Evolutionary conservation across 1,284 basidiomycete species (phyloP).

Genomic region (Irpex lacteus): DNA sequence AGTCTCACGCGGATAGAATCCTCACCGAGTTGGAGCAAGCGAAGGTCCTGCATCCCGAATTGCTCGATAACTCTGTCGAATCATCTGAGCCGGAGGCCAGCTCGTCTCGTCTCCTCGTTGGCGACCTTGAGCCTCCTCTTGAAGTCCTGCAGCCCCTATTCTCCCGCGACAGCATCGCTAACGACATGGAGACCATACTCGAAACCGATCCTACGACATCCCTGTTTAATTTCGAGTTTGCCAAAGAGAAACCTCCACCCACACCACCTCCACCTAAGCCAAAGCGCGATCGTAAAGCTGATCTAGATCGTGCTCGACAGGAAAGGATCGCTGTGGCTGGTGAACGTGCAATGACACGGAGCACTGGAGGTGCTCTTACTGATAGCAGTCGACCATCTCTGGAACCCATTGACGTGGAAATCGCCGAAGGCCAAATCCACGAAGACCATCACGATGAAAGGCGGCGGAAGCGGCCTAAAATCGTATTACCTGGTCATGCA

Average conservation of each 20-base stretch:
- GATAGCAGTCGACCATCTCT: not conserved
- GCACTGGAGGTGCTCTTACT: constrained; percentile 22
- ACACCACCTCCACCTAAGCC: constrained; percentile 27
- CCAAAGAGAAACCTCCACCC: constrained; percentile 51
- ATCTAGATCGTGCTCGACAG: constrained; percentile 26
- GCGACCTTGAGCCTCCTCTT: constrained; percentile 72
- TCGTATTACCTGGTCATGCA: constrained; percentile 31
- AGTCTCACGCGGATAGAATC: constrained; percentile 54
- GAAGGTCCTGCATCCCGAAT: constrained; percentile 17
- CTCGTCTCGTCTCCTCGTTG: constrained; percentile 32
- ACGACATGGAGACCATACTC: constrained; percentile 50
- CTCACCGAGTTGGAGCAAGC: constrained; percentile 56
- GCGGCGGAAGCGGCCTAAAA: constrained; percentile 17
- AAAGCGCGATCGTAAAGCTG: constrained; percentile 40
- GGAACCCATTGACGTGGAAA: not conserved
- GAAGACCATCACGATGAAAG: not conserved
- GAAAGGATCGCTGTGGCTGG: constrained; percentile 31
- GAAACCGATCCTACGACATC: constrained; percentile 60
- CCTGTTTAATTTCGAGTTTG: constrained; percentile 67
- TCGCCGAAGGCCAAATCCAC: not conserved
- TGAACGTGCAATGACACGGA: constrained; percentile 46
- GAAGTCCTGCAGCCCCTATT: constrained; percentile 53
- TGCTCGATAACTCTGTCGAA: not conserved
- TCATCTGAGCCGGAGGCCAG: not conserved
- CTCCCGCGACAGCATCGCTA: constrained; percentile 47